Percentiles rank a stretch among this genome's conserved stretches.
Conservation (phyloP, 1,139 yeast genomes). For the Tardiomyces depauwii region DNA sequence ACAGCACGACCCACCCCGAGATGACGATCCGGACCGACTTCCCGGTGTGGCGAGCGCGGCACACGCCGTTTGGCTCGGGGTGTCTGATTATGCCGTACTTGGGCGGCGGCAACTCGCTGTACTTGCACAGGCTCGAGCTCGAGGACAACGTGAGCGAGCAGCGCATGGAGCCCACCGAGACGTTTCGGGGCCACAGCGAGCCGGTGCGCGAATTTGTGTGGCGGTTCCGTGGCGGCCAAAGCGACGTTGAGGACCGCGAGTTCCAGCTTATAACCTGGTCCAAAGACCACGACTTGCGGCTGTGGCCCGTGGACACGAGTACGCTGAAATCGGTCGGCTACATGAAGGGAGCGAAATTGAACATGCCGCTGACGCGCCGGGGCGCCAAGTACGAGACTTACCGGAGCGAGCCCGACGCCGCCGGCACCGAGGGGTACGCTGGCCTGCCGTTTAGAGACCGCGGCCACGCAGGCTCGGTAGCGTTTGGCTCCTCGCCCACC, state of each 20-base stretch:
- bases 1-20: slow-evolving; percentile 31
- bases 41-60: slow-evolving; percentile 83
- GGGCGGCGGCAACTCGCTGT: slow-evolving; percentile 73
- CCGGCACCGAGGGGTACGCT: not conserved
- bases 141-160: slow-evolving; percentile 30
- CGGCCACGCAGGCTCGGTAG: not conserved
- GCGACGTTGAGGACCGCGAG: slow-evolving; percentile 55
- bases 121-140: slow-evolving; percentile 25
- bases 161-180: slow-evolving; percentile 41
- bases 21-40: slow-evolving; percentile 59
- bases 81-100: slow-evolving; percentile 85
- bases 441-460: not conserved
- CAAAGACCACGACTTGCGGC: slow-evolving; percentile 68
- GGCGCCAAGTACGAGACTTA: slow-evolving; percentile 40
- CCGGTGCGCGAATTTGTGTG: slow-evolving; percentile 82
- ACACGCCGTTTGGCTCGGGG: slow-evolving; percentile 84
- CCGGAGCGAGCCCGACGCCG: slow-evolving; percentile 36
- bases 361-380: slow-evolving; percentile 26
- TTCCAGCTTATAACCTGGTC: slow-evolving; percentile 93
- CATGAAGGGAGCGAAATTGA: slow-evolving; percentile 4
- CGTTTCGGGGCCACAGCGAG: slow-evolving; percentile 73
- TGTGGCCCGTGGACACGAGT: slow-evolving; percentile 66
- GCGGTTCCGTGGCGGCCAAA: slow-evolving; percentile 47
- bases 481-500: not conserved
- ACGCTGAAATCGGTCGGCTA: slow-evolving; percentile 42